Percentiles rank a stretch among this genome's conserved stretches.
These are phyloP conservation scores for Erysiphe neolycopersici DNA, from an alignment of 2,329 filamentous ascomycete genomes.

Conservation along the genomic window DNA sequence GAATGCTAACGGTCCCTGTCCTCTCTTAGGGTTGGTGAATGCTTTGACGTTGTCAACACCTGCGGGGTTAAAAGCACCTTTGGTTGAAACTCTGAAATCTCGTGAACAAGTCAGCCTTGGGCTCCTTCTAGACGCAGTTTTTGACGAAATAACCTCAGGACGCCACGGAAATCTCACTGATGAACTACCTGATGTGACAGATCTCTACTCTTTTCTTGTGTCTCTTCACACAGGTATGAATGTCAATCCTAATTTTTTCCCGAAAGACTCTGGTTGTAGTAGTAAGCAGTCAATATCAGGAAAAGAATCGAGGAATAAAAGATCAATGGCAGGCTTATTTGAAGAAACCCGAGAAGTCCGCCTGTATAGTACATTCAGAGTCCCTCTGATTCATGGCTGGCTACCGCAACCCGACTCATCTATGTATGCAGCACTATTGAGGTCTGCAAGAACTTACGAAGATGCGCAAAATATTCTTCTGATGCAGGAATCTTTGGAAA, in stretches of 20 bases:
- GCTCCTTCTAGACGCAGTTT: slow-evolving; percentile 63
- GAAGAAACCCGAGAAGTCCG: slow-evolving; percentile 68
- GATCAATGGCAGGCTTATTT: slow-evolving; percentile 41
- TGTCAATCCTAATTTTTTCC: slow-evolving; percentile 72
- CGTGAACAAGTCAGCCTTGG: slow-evolving; percentile 74
- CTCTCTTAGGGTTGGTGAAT: slow-evolving; percentile 77
- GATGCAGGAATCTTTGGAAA: slow-evolving; percentile 64
- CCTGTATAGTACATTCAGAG: slow-evolving; percentile 70
- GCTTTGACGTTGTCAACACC: slow-evolving; percentile 66
- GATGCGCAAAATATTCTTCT: slow-evolving; percentile 79
- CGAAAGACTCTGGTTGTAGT: slow-evolving; percentile 16
- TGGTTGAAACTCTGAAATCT: slow-evolving; percentile 51
- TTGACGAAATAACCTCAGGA: slow-evolving; percentile 75
- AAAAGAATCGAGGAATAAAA: slow-evolving; percentile 22
- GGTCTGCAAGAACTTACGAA: slow-evolving; percentile 65
- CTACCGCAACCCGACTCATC: slow-evolving; percentile 40
- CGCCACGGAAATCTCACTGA: slow-evolving; percentile 31
- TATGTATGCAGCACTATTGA: slow-evolving; percentile 40
- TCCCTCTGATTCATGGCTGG: slow-evolving; percentile 88
- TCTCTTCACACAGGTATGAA: slow-evolving; percentile 93
- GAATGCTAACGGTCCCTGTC: slow-evolving; percentile 85
- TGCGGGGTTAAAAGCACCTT: slow-evolving; percentile 33
- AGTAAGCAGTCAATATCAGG: slow-evolving; percentile 12
- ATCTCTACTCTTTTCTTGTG: slow-evolving; percentile 67
- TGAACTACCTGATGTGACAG: slow-evolving; percentile 58